Base-by-base conservation (phyloP, 495 filamentous ascomycete genomes). In the Parmelia sp. region DNA sequence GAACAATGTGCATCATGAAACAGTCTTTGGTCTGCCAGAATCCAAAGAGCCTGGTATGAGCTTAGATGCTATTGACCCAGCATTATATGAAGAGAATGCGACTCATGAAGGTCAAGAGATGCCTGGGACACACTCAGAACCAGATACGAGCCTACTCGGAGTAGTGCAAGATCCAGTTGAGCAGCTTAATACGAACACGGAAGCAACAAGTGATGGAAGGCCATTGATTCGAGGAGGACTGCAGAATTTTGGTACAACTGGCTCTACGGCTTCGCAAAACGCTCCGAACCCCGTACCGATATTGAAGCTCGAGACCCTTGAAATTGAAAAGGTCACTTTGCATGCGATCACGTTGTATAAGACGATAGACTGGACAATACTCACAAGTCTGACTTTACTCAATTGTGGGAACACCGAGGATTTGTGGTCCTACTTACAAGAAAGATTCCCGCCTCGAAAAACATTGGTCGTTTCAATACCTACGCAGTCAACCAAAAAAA, bases 341-440 rank as follows among this genome's bases (percentile, higher is more conserved):
- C 90, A 87, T 14, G 76, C 91, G 27, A 77, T 84, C 21, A 83
- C 89, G 23, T 78, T 92, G 36, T 77, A 85, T 44, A 83, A 84
- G 56, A 85, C 86, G 0, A 81, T 96, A 59, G 91, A 97, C 72
- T 96, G 90, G 90, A 86, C 84, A 0, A 74, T 81, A 5, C 74
- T 96, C 49, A 88, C 85, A n/a, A 88, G 78, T 21, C 75, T 97
- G 57, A 96, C 93, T 0, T 80, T 97, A 21, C 84, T 97, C 57
- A 80, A 88, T 49, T 96, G 93, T 71, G 77, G 82, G 35, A 82
- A 88, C 57, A 87, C 91, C 70, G 90, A 95, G 47, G 79, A 84
- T 56, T 83, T 97, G 4, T 96, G 91, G 91, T 87, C 86, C 70
- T 82, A 86, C 44, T 79, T 97, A 14, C 84, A 88, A 47, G 82